Evolutionary conservation across 108 stramenopile species (phyloP).

Genomic region (Skeletonema menzelii): DNA sequence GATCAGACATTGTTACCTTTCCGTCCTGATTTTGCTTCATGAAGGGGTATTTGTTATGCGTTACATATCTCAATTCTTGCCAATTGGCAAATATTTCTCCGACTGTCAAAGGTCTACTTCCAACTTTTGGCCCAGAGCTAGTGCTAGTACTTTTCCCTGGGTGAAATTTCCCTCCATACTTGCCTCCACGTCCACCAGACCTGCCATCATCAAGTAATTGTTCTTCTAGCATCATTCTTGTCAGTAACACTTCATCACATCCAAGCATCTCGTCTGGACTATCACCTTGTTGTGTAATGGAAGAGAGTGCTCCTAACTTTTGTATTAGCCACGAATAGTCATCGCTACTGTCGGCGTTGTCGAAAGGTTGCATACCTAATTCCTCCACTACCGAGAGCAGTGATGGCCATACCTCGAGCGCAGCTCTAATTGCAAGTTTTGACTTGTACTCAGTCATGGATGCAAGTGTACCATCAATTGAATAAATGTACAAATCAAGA

Average conservation of each 20-base stretch:
- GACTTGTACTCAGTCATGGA: slow-evolving; percentile 19
- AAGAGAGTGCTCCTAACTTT: slow-evolving; percentile 38
- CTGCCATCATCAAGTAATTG: slow-evolving; percentile 60
- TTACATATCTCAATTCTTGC: slow-evolving; percentile 35
- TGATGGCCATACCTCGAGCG: slow-evolving; percentile 35
- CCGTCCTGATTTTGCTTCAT: slow-evolving; percentile 9
- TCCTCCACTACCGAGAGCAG: slow-evolving; percentile 16
- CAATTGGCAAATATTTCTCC: slow-evolving; percentile 72
- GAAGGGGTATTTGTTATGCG: slow-evolving; percentile 28
- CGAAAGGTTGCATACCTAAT: slow-evolving; percentile 15
- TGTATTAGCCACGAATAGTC: slow-evolving; percentile 32
- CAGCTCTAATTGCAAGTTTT: slow-evolving; percentile 26
- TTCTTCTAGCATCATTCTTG: slow-evolving; percentile 62
- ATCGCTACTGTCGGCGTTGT: not conserved
- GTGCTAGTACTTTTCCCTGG: slow-evolving; percentile 20
- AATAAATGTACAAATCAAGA: slow-evolving; percentile 27
- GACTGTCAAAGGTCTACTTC: slow-evolving; percentile 65
- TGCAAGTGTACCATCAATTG: slow-evolving; percentile 40
- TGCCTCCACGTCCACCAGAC: slow-evolving; percentile 61
- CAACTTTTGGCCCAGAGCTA: not conserved
- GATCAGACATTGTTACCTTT: slow-evolving; percentile 15
- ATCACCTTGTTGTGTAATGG: slow-evolving; percentile 32
- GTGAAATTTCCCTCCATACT: slow-evolving; percentile 63
- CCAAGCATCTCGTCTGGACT: slow-evolving; percentile 31
- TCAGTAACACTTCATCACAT: slow-evolving; percentile 45